A percentile compares a stretch with the other conserved stretches of the same genome.
phyloP scores from a whole-genome alignment of 1,284 basidiomycete species.

The Porogramme epimiltina region DNA sequence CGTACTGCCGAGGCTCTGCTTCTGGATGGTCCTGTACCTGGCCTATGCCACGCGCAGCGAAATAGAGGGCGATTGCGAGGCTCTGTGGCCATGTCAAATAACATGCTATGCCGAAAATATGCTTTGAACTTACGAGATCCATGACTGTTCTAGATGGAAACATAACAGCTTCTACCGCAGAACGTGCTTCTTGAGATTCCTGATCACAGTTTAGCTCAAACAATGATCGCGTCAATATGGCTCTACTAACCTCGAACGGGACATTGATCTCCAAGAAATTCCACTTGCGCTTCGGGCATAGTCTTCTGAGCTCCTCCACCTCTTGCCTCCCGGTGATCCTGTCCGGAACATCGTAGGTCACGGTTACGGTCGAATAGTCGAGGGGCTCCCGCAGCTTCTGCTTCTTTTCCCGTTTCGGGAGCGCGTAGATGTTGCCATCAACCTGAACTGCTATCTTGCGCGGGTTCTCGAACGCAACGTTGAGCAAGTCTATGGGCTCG shows the following conservation, averaged over 20 bases:
- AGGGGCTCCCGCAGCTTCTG: slow-evolving; percentile 28
- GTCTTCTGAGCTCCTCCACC: slow-evolving; percentile 68
- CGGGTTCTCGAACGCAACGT: slow-evolving; percentile 96
- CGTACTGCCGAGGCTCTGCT: slow-evolving; percentile 53
- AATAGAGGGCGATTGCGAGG: slow-evolving; percentile 89
- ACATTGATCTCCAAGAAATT: slow-evolving; percentile 92
- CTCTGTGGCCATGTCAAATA: slow-evolving; percentile 55
- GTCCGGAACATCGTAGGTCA: slow-evolving; percentile 80
- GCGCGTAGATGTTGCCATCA: slow-evolving; percentile 48
- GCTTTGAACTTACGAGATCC: slow-evolving; percentile 71
- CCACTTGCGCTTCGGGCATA: slow-evolving; percentile 82
- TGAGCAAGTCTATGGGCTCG: slow-evolving; percentile 92
- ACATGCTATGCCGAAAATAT: not conserved
- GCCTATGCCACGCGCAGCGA: slow-evolving; percentile 84
- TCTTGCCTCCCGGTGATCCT: slow-evolving; percentile 81
- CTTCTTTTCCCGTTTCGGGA: slow-evolving; percentile 43
- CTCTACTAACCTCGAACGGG: slow-evolving; percentile 64
- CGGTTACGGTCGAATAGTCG: slow-evolving; percentile 27
- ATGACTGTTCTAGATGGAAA: slow-evolving; percentile 84
- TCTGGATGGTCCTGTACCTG: slow-evolving; percentile 42
- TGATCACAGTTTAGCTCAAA: slow-evolving; percentile 30
- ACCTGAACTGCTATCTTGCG: slow-evolving; percentile 57
- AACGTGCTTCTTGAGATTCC: slow-evolving; percentile 65
- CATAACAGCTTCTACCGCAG: slow-evolving; percentile 75
- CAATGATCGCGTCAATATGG: slow-evolving; percentile 4